Conservation (phyloP, 2,329 filamentous ascomycete genomes). For the Botrytis fragariae region DNA sequence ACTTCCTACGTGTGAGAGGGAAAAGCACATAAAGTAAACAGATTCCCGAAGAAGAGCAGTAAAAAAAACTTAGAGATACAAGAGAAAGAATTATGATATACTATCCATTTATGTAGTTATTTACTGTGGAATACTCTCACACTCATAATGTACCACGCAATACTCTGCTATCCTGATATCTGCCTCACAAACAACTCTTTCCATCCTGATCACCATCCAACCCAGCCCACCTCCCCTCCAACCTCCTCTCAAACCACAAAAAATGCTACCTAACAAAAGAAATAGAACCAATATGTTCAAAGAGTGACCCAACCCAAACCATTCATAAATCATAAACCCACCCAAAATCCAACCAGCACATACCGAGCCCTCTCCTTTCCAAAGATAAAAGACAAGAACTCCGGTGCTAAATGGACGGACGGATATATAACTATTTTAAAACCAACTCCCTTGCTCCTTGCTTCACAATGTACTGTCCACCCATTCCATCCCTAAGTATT, state of each 20-base stretch:
- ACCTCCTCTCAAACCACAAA: not conserved
- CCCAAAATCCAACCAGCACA: slow-evolving; percentile 1
- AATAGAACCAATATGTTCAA: not conserved
- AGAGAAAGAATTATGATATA: not conserved
- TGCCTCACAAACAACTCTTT: not conserved
- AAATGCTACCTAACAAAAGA: not conserved
- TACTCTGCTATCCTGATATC: not conserved
- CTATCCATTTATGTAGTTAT: not conserved
- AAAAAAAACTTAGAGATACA: not conserved
- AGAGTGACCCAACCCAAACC: not conserved
- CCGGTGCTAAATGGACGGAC: slow-evolving; percentile 7
- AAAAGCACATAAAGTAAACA: not conserved
- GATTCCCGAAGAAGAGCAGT: not conserved
- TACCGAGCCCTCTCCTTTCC: not conserved
- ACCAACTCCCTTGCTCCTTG: not conserved
- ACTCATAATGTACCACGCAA: not conserved
- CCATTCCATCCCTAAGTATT: not conserved
- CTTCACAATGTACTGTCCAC: not conserved
- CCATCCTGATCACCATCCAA: too few relatives aligned
- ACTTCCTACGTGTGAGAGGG: not conserved
- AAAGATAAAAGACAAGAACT: slow-evolving; percentile 6
- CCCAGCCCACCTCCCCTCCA: too few relatives aligned
- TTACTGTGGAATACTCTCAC: not conserved
- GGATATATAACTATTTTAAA: slow-evolving; percentile 12
- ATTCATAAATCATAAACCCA: not conserved